Base-by-base conservation (phyloP, 768 basidiomycete genomes). In the Leccinum rimulosum region DNA sequence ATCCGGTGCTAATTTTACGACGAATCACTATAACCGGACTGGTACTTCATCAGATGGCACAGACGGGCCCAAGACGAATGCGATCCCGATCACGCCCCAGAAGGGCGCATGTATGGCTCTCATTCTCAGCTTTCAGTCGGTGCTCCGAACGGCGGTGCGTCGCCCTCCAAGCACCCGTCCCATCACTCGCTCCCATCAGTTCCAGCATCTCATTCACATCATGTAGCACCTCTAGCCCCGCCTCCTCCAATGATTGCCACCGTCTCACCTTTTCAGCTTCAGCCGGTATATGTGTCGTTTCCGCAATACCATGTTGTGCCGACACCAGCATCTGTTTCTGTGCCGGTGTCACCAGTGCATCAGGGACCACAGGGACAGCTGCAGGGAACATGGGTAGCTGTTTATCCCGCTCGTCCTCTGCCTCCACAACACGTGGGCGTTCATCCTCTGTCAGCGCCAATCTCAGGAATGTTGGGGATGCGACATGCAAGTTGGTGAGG, bases 261-360 rank as follows among this genome's bases (percentile, higher is more conserved):
- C 5, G 59, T 66, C 19, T 8, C 66, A 9, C 28, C 64, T 9
- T 70, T 61, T 57, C 58, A 64, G 12, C 38, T 38, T 38, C 68
- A 53, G 17, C 54, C 66, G 52, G 30, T 68, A 52, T 69, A 64
- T 25, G 48, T 70, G 27, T 62, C 68, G 1, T 70, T 64, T 58
- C 27, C 64, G 43, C 68, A 49, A 33, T 69, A 70, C 50, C 61
- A 52, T 30, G 15, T 66, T 17, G 43, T 62, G 9, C 61, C 67
- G 3, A 53, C 60, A 50, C 67, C 35, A 5, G 5, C 14, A 7
- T 7, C 17, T 3, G 17, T 9, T 1, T 15, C 15, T 3, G 36
- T 17, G 38, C 38, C 8, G 1, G 17, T 40, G 17, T 40, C 38
- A 3, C 38, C 17, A 40, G 38, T 9, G 38, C 38, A 40, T n/a